Evolutionary conservation across 371 early-diverging fungal genomes (phyloP), one percentile per base, ranked within the genome.

Genomic region (Mucor ambiguus): DNA sequence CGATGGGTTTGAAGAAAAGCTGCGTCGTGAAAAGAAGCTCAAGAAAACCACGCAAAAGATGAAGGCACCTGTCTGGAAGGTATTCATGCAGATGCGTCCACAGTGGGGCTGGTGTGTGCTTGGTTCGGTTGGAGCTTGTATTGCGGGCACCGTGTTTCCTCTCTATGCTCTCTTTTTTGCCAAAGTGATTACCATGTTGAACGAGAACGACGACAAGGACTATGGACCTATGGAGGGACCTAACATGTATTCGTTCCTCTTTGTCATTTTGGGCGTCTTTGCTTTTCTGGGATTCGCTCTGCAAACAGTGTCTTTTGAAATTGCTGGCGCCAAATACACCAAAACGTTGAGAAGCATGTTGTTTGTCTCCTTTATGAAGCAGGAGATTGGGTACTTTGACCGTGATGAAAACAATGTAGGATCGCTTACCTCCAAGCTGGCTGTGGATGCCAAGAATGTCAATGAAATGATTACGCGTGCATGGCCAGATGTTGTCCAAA

Each of bases 331-430:
- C 63, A 71, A 75, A 7, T 78, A 89, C 56, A 90, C 90, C 12
- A 71, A 78, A 12, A 82, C 89, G 28, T 61, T 92, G 29, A 79
- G 93, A 35, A 72, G 72, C 33, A 58, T 66, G 43, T 61, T 84
- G 8, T 92, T 92, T 77, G 69, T 78, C 12, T 75, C 87, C 3
- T 77, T 87, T 41, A 76, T 92, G 71, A 67, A 81, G 9, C 97
- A 96, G 79, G 95, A 96, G 63, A 89, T 96, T 65, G 90, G 82
- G 2, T 97, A 83, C 77, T 97, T 92, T 76, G 98, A 97, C 77
- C 80, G 84, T n/a, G 90, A 90, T 32, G 86, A 87, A 41, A 88
- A 97, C 79, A 85, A 80, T 33, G 89, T 90, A 29, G 97, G 98
- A 49, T 91, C 90, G 16, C 76, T 97, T 32, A 89, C 94, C 1